Percentiles rank a stretch among this genome's conserved stretches.
Conservation (phyloP, 495 filamentous ascomycete genomes). For the Aspergillus sclerotiicarbonarius region DNA sequence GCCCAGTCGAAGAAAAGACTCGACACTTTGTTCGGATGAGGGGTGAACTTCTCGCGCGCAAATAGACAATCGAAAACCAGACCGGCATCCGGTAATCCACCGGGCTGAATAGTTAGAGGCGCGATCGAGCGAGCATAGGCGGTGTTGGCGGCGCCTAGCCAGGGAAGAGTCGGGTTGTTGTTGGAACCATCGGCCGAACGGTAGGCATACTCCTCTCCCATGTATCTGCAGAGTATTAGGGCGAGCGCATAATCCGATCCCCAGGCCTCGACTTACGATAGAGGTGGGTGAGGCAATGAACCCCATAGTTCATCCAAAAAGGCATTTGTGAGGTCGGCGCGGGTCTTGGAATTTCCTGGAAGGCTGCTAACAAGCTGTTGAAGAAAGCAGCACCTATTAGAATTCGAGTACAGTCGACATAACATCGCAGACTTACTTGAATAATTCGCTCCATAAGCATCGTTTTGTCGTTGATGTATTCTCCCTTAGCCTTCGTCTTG, state of each 20-base stretch:
- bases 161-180: constrained; percentile 57
- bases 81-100: constrained; percentile 52
- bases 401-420: neutral
- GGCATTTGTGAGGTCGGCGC: constrained; percentile 62
- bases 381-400: neutral
- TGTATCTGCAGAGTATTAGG: constrained; percentile 37
- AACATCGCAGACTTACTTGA: constrained; percentile 43
- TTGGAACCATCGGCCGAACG: constrained; percentile 72
- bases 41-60: constrained; percentile 51
- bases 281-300: constrained; percentile 52
- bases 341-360: constrained; percentile 58
- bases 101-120: constrained; percentile 50
- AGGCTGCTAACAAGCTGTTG: constrained; percentile 61
- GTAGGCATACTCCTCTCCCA: constrained; percentile 65
- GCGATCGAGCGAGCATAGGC: constrained; percentile 54
- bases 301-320: constrained; percentile 73
- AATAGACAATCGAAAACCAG: constrained; percentile 54
- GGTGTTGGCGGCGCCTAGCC: constrained; percentile 55
- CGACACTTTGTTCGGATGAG: constrained; percentile 57
- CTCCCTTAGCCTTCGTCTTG: constrained; percentile 52
- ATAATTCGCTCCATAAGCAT: constrained; percentile 78
- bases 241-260: neutral
- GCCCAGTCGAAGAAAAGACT: constrained; percentile 61
- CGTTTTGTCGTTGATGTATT: constrained; percentile 70
- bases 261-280: constrained; percentile 37